Evolutionary conservation across 2,329 filamentous ascomycete species (phyloP).

Genomic region (Arthrinium phaeospermum): DNA sequence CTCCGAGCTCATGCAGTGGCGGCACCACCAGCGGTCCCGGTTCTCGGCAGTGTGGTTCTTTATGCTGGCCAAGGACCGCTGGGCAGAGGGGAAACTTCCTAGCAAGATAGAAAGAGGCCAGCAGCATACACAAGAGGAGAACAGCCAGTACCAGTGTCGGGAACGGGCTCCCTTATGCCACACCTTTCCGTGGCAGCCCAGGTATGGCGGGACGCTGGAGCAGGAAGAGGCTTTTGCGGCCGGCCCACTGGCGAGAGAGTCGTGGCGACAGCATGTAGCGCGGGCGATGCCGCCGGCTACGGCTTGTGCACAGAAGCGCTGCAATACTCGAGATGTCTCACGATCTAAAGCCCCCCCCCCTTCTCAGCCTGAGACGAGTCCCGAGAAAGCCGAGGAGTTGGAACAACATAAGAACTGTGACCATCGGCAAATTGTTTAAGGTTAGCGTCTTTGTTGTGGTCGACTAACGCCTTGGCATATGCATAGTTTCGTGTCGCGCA

Average conservation of each 20-base stretch:
- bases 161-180: background rate
- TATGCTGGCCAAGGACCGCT: slow-evolving; percentile 24
- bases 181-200: background rate
- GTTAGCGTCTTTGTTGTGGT: too few species aligned
- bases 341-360: too few species aligned
- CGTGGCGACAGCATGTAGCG: slow-evolving; percentile 24
- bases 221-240: slow-evolving; percentile 24
- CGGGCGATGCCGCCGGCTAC: slow-evolving; percentile 29
- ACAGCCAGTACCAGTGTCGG: background rate
- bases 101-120: background rate
- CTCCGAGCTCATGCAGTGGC: background rate
- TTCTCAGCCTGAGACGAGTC: too few species aligned
- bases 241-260: slow-evolving; percentile 25
- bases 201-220: slow-evolving; percentile 20
- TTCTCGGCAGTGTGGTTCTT: slow-evolving; percentile 19
- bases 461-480: too few species aligned
- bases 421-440: too few species aligned
- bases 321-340: slow-evolving; percentile 27
- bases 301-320: slow-evolving; percentile 31
- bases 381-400: background rate
- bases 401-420: too few species aligned
- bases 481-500: too few species aligned
- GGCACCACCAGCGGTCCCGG: background rate
- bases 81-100: slow-evolving; percentile 24
- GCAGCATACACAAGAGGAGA: background rate